phyloP scores from a whole-genome alignment of 495 filamentous ascomycete species.

The Alectoria sarmentosa region DNA sequence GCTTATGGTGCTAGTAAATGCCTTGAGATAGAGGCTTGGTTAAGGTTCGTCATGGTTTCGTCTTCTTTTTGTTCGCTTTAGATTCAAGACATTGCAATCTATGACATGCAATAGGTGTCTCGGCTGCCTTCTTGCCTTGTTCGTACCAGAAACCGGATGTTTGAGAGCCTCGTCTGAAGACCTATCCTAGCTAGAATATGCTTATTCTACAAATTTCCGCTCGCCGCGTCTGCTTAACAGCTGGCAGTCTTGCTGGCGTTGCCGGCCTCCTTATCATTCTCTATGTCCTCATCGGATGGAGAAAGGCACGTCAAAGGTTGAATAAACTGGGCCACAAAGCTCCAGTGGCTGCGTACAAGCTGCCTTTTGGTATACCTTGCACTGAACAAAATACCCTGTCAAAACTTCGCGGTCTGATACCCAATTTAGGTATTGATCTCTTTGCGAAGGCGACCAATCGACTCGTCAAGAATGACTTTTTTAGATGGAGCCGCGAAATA shows the following conservation, averaged over 20 bases:
- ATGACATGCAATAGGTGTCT: not conserved
- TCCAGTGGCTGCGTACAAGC: too few species aligned
- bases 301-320: too few species aligned
- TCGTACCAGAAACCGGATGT: not conserved
- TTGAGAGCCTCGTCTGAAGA: not conserved
- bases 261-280: not conserved
- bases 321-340: too few species aligned
- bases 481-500: constrained; percentile 8
- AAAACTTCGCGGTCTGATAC: too few species aligned
- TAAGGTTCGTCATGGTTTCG: not conserved
- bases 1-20: not conserved
- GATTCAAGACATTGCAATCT: not conserved
- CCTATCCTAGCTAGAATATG: not conserved
- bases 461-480: constrained; percentile 13
- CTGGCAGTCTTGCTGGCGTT: not conserved
- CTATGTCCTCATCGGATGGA: too few species aligned
- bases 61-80: not conserved
- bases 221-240: not conserved
- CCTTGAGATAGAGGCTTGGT: not conserved
- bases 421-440: constrained; percentile 12
- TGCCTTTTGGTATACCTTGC: too few species aligned
- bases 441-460: constrained; percentile 8
- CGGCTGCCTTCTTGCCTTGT: not conserved
- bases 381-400: too few species aligned
- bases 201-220: not conserved